phyloP scores from a whole-genome alignment of 2,329 filamentous ascomycete genomes.

The Zelopaecilomyces penicillatus region DNA sequence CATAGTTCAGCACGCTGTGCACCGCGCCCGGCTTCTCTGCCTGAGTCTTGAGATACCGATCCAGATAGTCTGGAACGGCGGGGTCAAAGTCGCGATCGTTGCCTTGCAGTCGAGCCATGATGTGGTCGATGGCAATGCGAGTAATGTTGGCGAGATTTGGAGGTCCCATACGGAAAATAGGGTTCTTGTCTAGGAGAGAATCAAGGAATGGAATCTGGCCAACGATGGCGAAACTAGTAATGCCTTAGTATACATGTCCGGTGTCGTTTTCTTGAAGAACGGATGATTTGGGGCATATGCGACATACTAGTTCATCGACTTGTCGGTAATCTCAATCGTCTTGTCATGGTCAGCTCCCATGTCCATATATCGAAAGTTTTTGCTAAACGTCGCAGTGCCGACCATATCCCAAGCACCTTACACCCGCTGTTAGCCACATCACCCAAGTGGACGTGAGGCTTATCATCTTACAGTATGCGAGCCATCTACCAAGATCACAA shows the following conservation, averaged over 20 bases:
- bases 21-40: constrained; percentile 23
- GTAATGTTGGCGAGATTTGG: constrained; percentile 21
- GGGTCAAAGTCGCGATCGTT: constrained; percentile 19
- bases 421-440: constrained; percentile 4
- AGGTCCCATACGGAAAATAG: constrained; percentile 24
- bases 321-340: constrained; percentile 23
- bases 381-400: constrained; percentile 32
- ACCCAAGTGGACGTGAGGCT: background rate
- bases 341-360: constrained; percentile 28
- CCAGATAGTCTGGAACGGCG: constrained; percentile 26
- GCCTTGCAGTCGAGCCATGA: constrained; percentile 20
- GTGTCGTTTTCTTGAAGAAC: no score
- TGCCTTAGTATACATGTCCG: no score
- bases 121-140: constrained; percentile 19
- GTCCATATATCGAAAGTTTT: constrained; percentile 33
- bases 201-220: constrained; percentile 25
- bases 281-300: no score
- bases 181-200: constrained; percentile 30
- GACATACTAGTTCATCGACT: constrained; percentile 22
- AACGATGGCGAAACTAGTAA: constrained; percentile 15
- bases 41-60: constrained; percentile 33
- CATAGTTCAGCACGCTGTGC: constrained; percentile 26
- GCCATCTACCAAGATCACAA: constrained; percentile 30
- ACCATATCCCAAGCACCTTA: constrained; percentile 32
- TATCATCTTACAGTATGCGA: constrained; percentile 25